Evolutionary conservation across 1,284 basidiomycete genomes (phyloP), one percentile per base, ranked within the genome.

Genomic region (Irpex sp.): DNA sequence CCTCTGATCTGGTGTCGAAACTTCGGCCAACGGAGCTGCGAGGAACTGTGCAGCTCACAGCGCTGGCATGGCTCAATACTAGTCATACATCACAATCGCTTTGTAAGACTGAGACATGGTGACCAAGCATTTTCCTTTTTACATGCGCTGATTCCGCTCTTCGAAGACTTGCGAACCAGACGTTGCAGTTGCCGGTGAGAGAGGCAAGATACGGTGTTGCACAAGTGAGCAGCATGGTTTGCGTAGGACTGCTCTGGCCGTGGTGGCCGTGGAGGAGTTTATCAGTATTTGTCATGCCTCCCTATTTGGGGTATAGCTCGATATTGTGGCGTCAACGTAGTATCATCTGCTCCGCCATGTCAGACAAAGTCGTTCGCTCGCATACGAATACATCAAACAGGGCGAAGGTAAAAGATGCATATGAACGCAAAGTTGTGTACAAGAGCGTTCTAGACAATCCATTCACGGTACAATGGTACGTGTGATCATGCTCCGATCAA

Each of bases 371-470:
- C 6, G 86, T 79, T 33, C 80, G 79, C 50, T 76, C 77, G 2
- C 81, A 89, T 63, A 81, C 75, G 3, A 82, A 86, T 63, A 72
- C 74, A 13, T 88, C 89, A 1, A 89, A 88, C 68, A 83, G 89
- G 39, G 82, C 81, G 31, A 85, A 79, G 67, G 75, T 79, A 31
- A 67, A 66, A 11, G 39, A 43, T 43, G 39, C 39, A 43, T 19
- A 68, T 61, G 78, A 83, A 53, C 75, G 79, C 35, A 92, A 86
- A 69, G 74, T 78, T 1, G 84, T 87, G 0, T 90, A 85, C 76
- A 92, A 85, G 66, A 82, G 82, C 63, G 87, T 89, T 1, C 76
- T 93, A 17, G 86, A 87, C 60, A 92, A 84, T 66, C 90, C 91
- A 1, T 88, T 89, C 68, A 80, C 83, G 21, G 78, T 92, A n/a